Base-by-base conservation (phyloP, 345 rosid species). In the Pseudoturritis turrita region DNA sequence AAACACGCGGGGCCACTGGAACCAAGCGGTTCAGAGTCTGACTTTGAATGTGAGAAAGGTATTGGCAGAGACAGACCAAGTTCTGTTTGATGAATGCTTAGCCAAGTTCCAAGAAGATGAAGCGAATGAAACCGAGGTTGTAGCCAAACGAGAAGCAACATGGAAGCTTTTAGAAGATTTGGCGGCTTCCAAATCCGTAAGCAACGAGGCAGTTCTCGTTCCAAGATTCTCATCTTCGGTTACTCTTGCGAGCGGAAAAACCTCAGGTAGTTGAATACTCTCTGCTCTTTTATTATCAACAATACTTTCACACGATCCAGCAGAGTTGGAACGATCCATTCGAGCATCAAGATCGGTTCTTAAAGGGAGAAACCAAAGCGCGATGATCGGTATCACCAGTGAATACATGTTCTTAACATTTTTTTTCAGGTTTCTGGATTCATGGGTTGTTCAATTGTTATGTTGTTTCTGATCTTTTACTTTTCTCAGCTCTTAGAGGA, bases 101-200 rank as follows among this genome's bases (percentile, higher is more conserved):
- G 74, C 64, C 13, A 85, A 76, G 65, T 87, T 77, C 72, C 80
- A 79, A 75, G 95, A 85, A 37, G 83, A 84, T 40, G 90, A 85
- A 77, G 65, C 25, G 13, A 85, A 80, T 76, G 79, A 78, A 71
- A 72, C 53, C 36, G 78, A 88, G 65, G 63, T 55, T 43, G 62
- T 22, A 73, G 83, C 84, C 41, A 88, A 81, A 76, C 72, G 88
- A 21, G 88, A 85, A 65, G 45, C 77, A 53, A 80, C 68, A 17
- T 90, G 95, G 97, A 86, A 85, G 79, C 78, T 67, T 29, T 76
- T 90, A 78, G 95, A 88, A 78, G 88, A 90, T 11, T 61, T 82
- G 66, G 92, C 90, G 3, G 85, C 88, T 58, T 85, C 90, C 6
- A 83, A 76, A 60, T 78, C 78, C 36, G 79, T 82, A 26, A 76